Conservation (phyloP, 2,329 filamentous ascomycete genomes). For the Talaromyces piceae region DNA sequence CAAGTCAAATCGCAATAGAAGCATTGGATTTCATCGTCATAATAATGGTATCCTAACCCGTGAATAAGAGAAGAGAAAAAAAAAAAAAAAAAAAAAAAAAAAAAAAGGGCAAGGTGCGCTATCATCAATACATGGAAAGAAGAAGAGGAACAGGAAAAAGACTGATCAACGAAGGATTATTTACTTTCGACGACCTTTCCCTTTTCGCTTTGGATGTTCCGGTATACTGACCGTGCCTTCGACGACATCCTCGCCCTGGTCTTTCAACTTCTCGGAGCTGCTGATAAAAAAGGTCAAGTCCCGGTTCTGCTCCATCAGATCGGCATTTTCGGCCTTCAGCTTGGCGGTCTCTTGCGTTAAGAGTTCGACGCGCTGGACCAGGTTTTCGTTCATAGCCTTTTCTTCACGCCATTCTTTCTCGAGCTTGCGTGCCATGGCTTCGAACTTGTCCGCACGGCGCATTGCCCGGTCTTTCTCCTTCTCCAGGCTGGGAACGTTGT, state of each 20-base stretch:
- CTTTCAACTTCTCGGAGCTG: slow-evolving; percentile 70
- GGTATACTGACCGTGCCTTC: slow-evolving; percentile 64
- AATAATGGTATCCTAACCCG: background rate
- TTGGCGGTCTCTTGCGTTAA: slow-evolving; percentile 52
- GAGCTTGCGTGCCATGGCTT: slow-evolving; percentile 67
- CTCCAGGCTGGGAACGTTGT: slow-evolving; percentile 62
- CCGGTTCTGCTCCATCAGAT: slow-evolving; percentile 77
- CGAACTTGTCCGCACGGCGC: slow-evolving; percentile 61
- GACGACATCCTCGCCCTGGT: slow-evolving; percentile 64
- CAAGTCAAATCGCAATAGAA: background rate
- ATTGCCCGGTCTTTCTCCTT: slow-evolving; percentile 63
- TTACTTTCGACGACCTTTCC: slow-evolving; percentile 30
- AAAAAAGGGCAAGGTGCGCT: background rate
- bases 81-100: background rate
- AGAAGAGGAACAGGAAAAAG: too few species aligned
- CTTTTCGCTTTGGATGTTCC: slow-evolving; percentile 45
- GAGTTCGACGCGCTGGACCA: slow-evolving; percentile 71
- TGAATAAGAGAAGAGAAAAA: background rate
- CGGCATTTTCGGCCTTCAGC: slow-evolving; percentile 55
- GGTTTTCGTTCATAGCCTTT: slow-evolving; percentile 70
- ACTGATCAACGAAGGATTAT: too few species aligned
- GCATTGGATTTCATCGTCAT: background rate
- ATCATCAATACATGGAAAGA: too few species aligned
- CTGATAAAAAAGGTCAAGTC: slow-evolving; percentile 84
- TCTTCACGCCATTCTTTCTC: slow-evolving; percentile 76